Base-by-base conservation (phyloP, 2,329 filamentous ascomycete species). In the Kalmusia sp. region DNA sequence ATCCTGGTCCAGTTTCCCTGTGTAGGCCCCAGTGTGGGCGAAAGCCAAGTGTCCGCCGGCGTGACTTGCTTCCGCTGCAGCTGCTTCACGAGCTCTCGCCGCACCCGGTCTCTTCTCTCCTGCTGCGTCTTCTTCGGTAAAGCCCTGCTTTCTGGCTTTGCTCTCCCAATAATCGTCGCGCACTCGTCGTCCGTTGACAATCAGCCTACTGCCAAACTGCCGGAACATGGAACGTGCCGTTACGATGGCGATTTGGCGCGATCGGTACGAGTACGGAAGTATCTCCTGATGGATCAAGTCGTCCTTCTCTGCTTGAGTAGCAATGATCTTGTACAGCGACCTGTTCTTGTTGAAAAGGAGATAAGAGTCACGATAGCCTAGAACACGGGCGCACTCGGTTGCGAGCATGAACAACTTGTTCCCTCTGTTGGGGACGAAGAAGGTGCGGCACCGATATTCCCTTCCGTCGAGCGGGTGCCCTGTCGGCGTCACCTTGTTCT, bases 101-200 rank as follows among this genome's bases (percentile, higher is more conserved):
- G 91, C 93, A 49, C 95, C 95, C 5, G 95, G 95, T 59, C 95
- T 84, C 80, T 99, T 98, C 77, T 99, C 95, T 34, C 95, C 95
- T 3, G 95, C 95, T 45, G 93, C 83, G 74, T 99, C 95, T 58
- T 96, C 92, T 73, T 99, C 95, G 1, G 95, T 99, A 71, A 99
- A 99, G 9, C 95, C 95, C 76, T 99, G 95, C 77, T 98, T 99
- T 41, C 90, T 85, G 6, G 95, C 95, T 77, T 98, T 98, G 69
- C 89, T 91, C 76, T 98, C 95, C 95, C 95, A 99, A 76, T 99
- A 99, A 73, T 99, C 95, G 76, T 99, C 95, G 44, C 95, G 88
- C 35, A 99, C 95, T 52, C 95, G 84, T 58, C 93, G 85, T 28
- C 95, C 95, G 67, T 93, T 91, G 30, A 90, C 87, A 59, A 99